Conservation (phyloP, 805 yeast genomes). For the Yueomyces sinensis region DNA sequence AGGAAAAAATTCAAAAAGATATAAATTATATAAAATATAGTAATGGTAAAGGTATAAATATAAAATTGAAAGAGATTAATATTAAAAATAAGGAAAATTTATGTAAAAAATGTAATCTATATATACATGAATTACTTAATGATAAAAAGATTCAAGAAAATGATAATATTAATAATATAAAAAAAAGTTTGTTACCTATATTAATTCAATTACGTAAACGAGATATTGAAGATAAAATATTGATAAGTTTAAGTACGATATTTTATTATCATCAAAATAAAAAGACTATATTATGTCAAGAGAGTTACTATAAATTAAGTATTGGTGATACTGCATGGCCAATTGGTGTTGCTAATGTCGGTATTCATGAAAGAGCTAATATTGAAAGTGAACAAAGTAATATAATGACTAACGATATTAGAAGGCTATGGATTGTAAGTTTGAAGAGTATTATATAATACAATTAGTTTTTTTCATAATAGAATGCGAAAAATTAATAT, state of each 20-base stretch:
- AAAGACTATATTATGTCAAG: slow-evolving; percentile 22
- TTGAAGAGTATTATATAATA: slow-evolving; percentile 42
- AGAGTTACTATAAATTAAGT: slow-evolving; percentile 59
- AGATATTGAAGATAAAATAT: slow-evolving; percentile 26
- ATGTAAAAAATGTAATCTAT: slow-evolving; percentile 31
- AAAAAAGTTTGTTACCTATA: slow-evolving; percentile 35
- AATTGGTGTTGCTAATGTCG: slow-evolving; percentile 66
- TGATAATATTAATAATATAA: slow-evolving; percentile 27
- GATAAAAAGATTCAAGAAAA: slow-evolving; percentile 27
- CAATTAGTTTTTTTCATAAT: too few relatives aligned
- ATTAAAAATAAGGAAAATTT: slow-evolving; percentile 27
- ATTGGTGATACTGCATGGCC: slow-evolving; percentile 92
- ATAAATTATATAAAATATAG: too few relatives aligned
- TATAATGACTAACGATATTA: slow-evolving; percentile 65
- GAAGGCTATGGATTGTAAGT: slow-evolving; percentile 65
- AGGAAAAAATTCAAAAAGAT: too few relatives aligned
- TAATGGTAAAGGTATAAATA: too few relatives aligned
- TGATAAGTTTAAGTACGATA: slow-evolving; percentile 46
- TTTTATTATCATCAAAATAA: slow-evolving; percentile 42
- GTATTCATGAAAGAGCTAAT: slow-evolving; percentile 59
- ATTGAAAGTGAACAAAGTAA: slow-evolving; percentile 32
- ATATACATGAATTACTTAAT: slow-evolving; percentile 17
- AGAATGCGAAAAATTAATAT: too few relatives aligned
- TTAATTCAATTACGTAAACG: slow-evolving; percentile 39
- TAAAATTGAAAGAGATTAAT: too few relatives aligned